Evolutionary conservation across 495 filamentous ascomycete species (phyloP).

Genomic region (Daldinia caldariorum): DNA sequence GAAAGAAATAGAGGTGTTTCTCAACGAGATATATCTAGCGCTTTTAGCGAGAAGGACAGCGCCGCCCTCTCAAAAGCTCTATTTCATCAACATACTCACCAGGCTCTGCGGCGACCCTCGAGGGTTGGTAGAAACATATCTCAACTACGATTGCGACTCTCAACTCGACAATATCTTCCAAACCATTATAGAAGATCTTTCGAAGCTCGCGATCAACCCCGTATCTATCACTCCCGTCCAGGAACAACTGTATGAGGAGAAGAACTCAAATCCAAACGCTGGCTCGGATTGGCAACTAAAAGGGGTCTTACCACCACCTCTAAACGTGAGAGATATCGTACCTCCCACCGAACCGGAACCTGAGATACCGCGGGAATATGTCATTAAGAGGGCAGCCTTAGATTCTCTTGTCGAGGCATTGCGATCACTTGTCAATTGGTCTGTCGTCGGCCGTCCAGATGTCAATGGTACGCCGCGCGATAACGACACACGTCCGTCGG

Average conservation of each 20-base stretch:
- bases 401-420: conserved; percentile 89
- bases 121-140: conserved; percentile 92
- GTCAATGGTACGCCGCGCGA: conserved; percentile 59
- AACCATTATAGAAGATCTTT: conserved; percentile 90
- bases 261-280: conserved; percentile 67
- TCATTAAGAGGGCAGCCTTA: conserved; percentile 85
- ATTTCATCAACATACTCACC: conserved; percentile 86
- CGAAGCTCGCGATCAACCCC: conserved; percentile 79
- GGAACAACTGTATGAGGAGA: conserved; percentile 86
- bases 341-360: conserved; percentile 66
- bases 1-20: conserved; percentile 97
- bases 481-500: conserved; percentile 68
- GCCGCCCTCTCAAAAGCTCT: conserved; percentile 88
- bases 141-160: conserved; percentile 98
- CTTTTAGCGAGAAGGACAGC: conserved; percentile 89
- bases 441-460: conserved; percentile 68
- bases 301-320: conserved; percentile 83
- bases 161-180: conserved; percentile 98
- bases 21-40: conserved; percentile 97
- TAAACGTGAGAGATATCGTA: conserved; percentile 80
- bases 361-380: conserved; percentile 83
- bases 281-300: conserved; percentile 81
- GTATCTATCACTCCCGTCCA: conserved; percentile 77
- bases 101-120: conserved; percentile 84
- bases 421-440: conserved; percentile 92